Evolutionary conservation across 345 rosid genomes (phyloP).

Genomic region (Carallia pectinifolia): DNA sequence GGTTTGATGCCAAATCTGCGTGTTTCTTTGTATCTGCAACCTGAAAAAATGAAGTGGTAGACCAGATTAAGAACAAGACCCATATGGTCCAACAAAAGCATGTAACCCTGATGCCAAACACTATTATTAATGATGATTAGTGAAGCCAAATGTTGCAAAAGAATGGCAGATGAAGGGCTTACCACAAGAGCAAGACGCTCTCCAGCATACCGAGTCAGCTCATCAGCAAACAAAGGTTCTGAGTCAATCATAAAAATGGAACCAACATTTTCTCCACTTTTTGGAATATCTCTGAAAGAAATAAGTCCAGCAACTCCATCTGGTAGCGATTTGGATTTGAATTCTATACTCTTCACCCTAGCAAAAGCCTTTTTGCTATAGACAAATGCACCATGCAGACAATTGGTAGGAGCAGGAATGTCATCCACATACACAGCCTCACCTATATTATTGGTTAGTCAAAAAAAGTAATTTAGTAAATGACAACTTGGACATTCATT

Average conservation of each 20-base stretch:
- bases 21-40: conserved; percentile 87
- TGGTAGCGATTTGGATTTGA: conserved; percentile 35
- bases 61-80: conserved; percentile 9
- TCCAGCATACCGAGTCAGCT: conserved; percentile 57
- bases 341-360: conserved; percentile 45
- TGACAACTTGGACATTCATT: background rate
- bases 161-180: conserved; percentile 14
- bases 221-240: conserved; percentile 70
- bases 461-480: background rate
- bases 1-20: conserved; percentile 65
- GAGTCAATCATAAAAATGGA: conserved; percentile 32
- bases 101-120: background rate
- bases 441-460: conserved; percentile 39
- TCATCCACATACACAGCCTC: conserved; percentile 88
- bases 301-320: conserved; percentile 48
- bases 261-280: conserved; percentile 66
- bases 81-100: background rate
- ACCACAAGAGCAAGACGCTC: conserved; percentile 83
- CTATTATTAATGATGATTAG: background rate
- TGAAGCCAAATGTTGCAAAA: background rate
- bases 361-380: conserved; percentile 73
- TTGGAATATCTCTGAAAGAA: conserved; percentile 69
- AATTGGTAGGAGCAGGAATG: conserved; percentile 60
- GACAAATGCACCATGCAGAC: conserved; percentile 72
- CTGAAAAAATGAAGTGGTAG: conserved; percentile 31